Base-by-base conservation (phyloP, 371 early-diverging fungal species). In the Haplosporangium sp. region DNA sequence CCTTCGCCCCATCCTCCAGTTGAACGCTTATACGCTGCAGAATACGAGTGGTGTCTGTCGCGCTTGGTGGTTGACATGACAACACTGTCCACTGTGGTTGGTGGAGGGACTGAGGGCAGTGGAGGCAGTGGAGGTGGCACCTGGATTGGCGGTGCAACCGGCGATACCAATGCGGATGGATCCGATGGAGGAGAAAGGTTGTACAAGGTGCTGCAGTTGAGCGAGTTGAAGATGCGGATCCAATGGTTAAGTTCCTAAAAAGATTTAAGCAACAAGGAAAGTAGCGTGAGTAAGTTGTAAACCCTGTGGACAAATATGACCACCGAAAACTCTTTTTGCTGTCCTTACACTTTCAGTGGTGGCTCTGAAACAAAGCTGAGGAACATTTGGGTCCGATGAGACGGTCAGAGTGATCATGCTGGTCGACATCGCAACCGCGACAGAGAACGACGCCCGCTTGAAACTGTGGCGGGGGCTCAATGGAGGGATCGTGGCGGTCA, bases 201-300 rank as follows among this genome's bases (percentile, higher is more conserved):
- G 16, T 62, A 45, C 42, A 57, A 10, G 0, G 54, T n/a, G 4
- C 54, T 56, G 42, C 41, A 56, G 63, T 69, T 70, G 11, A 77
- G 54, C 1, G 77, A 67, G 48, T 64, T 58, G 45, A 77, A 77
- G 10, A 77, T 67, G n/a, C 72, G 47, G n/a, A 43, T 56, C 77
- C 77, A 71, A 20, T 77, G 67, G 18, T 63, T 67, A 10, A 71
- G 61, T 21, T 77, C 77, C 77, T 77, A 54, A 21, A 51, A 21
- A 41, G 4, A 37, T 37, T 18, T 16, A 12, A 10, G 38, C 4
- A 37, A 23, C 40, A 61, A 46, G 37, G 48, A 51, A 29, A n/a
- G 36, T 5, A 40, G 14, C 36, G 50, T 21, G 41, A 37, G 7
- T 51, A 55, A 11, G 37, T 12, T 14, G 18, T 0, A n/a, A 29